Percentiles rank a stretch among this genome's conserved stretches.
Evolutionary conservation across 306 rosid species (phyloP).

Genomic region (Senna siamea): DNA sequence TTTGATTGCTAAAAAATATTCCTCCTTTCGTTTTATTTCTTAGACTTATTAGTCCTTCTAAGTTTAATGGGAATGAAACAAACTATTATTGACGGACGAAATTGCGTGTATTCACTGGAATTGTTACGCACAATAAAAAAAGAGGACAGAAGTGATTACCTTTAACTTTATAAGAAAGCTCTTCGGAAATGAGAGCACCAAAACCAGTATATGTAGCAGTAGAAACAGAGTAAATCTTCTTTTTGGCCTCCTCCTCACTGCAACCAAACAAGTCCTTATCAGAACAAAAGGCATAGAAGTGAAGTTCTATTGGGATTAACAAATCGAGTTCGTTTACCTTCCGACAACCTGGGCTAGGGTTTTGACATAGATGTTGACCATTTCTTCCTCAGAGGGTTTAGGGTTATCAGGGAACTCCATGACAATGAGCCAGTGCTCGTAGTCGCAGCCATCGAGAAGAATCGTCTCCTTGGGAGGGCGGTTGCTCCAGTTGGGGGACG

Average conservation of each 20-base stretch:
- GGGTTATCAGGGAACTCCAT: slow-evolving; percentile 74
- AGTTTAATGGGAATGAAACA: no score
- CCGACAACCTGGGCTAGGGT: slow-evolving; percentile 78
- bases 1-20: no score
- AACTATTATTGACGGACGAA: no score
- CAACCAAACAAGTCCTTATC: neutral
- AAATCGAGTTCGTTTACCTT: slow-evolving; percentile 51
- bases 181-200: slow-evolving; percentile 92
- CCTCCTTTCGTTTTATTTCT: no score
- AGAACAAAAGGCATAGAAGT: neutral
- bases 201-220: slow-evolving; percentile 80
- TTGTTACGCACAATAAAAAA: no score
- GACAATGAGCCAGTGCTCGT: slow-evolving; percentile 94
- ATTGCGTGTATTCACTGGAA: no score
- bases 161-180: slow-evolving; percentile 83
- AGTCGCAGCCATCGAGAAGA: slow-evolving; percentile 93
- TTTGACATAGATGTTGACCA: slow-evolving; percentile 77
- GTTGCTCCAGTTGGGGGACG: slow-evolving; percentile 91
- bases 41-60: no score
- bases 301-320: neutral
- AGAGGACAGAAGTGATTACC: slow-evolving; percentile 44
- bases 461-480: slow-evolving; percentile 95
- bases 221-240: slow-evolving; percentile 89
- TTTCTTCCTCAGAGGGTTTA: slow-evolving; percentile 86
- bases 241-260: slow-evolving; percentile 91